These are phyloP conservation scores for Rhododendron kiyosumense DNA, from an alignment of 148 eudicot species.

Conservation along the genomic window DNA sequence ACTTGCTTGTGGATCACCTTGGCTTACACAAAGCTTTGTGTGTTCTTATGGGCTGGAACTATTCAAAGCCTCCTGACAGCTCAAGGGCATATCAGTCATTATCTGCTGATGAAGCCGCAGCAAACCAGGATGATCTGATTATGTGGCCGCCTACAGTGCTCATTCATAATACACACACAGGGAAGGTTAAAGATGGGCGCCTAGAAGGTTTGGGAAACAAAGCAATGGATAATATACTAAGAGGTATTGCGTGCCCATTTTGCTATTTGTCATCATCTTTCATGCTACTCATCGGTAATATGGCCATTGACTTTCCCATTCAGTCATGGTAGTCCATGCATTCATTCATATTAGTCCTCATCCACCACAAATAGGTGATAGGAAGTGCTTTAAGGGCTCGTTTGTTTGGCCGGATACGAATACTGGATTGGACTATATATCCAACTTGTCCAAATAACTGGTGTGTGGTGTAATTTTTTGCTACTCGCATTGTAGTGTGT, in stretches of 20 bases:
- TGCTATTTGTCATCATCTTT: constrained; percentile 23
- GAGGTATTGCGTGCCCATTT: constrained; percentile 61
- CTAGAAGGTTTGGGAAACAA: constrained; percentile 96
- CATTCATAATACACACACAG: constrained; percentile 76
- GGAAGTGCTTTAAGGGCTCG: background rate
- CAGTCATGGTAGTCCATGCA: background rate
- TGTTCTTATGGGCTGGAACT: constrained; percentile 94
- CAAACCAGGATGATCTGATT: constrained; percentile 76
- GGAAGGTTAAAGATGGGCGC: constrained; percentile 88
- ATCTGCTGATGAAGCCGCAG: constrained; percentile 74
- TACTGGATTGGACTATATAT: background rate
- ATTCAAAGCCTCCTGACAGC: constrained; percentile 72
- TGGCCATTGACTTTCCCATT: background rate
- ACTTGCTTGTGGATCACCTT: constrained; percentile 75
- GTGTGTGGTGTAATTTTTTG: background rate
- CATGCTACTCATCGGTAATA: background rate
- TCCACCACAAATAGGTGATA: background rate
- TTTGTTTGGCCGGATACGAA: background rate
- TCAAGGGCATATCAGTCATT: constrained; percentile 68
- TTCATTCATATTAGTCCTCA: background rate
- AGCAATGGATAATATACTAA: constrained; percentile 80
- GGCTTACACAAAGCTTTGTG: constrained; percentile 96
- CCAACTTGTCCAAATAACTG: background rate
- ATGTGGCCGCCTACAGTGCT: constrained; percentile 93
- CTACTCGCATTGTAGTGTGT: background rate